These are phyloP conservation scores for Sedum album DNA, from an alignment of 164 flowering plant genomes.

Conservation along the genomic window DNA sequence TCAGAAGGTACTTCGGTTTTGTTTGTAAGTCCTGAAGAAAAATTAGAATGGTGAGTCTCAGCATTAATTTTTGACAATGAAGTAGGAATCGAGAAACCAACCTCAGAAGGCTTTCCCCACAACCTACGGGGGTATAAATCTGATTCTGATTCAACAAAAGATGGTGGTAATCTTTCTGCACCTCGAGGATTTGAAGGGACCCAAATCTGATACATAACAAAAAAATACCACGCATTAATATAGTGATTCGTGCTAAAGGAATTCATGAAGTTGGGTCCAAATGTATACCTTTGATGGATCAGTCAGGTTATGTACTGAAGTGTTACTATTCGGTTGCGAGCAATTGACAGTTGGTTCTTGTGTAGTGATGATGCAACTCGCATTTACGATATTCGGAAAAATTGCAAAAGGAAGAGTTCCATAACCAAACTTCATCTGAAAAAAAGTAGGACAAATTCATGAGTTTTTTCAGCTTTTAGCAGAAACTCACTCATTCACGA, in stretches of 20 bases:
- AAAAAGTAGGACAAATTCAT: neutral
- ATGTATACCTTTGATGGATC: conserved; percentile 34
- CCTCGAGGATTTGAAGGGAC: conserved; percentile 88
- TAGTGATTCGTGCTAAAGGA: neutral
- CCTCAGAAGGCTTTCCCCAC: conserved; percentile 91
- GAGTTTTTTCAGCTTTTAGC: too few species aligned
- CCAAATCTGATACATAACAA: conserved; percentile 48
- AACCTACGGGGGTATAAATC: conserved; percentile 72
- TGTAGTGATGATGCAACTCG: conserved; percentile 17
- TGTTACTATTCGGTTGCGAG: conserved; percentile 20
- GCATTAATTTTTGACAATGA: neutral
- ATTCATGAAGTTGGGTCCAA: neutral
- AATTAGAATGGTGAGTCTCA: neutral
- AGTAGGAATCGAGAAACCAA: conserved; percentile 17
- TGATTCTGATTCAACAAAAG: conserved; percentile 62
- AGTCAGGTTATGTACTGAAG: conserved; percentile 16
- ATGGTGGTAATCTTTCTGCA: conserved; percentile 86
- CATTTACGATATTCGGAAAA: neutral
- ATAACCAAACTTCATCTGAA: neutral
- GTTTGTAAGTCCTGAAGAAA: conserved; percentile 57
- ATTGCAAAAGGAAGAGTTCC: neutral
- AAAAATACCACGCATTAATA: too few species aligned
- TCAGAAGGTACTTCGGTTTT: conserved; percentile 72
- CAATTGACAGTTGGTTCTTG: conserved; percentile 18
- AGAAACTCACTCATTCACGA: neutral